phyloP scores from a whole-genome alignment of 768 basidiomycete species.

The Guyanaporus albipodus region DNA sequence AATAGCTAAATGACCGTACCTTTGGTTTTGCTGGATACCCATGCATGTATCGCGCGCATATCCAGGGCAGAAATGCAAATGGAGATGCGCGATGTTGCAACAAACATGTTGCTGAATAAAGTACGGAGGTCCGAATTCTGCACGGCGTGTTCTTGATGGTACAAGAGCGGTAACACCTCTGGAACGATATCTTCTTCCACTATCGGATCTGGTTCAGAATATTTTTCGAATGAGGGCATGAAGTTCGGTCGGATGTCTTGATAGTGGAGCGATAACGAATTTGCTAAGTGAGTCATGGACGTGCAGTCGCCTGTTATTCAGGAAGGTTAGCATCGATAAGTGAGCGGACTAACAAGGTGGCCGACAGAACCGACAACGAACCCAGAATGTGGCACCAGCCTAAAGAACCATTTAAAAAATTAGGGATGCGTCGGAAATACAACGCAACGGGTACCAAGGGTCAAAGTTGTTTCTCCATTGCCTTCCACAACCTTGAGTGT shows the following conservation, averaged over 20 bases:
- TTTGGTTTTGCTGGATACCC: background rate
- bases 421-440: background rate
- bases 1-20: background rate
- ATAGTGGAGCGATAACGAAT: background rate
- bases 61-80: background rate
- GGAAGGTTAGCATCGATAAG: no score
- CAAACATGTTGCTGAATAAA: background rate
- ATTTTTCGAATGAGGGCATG: slow-evolving; percentile 3
- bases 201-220: background rate
- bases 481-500: slow-evolving; percentile 4
- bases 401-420: background rate
- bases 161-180: background rate
- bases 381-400: slow-evolving; percentile 5
- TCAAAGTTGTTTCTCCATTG: slow-evolving; percentile 1
- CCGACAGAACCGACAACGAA: background rate
- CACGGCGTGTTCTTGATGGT: slow-evolving; percentile 1
- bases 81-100: slow-evolving; percentile 1
- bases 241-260: background rate
- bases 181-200: background rate
- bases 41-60: background rate
- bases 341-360: no score
- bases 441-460: background rate
- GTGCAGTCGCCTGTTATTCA: slow-evolving; percentile 5
- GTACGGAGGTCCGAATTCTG: background rate
- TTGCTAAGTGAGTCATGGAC: slow-evolving; percentile 1